A percentile compares a stretch with the other conserved stretches of the same genome.
Conservation (phyloP, 2,329 filamentous ascomycete genomes). For the Epichloe gansuensis region DNA sequence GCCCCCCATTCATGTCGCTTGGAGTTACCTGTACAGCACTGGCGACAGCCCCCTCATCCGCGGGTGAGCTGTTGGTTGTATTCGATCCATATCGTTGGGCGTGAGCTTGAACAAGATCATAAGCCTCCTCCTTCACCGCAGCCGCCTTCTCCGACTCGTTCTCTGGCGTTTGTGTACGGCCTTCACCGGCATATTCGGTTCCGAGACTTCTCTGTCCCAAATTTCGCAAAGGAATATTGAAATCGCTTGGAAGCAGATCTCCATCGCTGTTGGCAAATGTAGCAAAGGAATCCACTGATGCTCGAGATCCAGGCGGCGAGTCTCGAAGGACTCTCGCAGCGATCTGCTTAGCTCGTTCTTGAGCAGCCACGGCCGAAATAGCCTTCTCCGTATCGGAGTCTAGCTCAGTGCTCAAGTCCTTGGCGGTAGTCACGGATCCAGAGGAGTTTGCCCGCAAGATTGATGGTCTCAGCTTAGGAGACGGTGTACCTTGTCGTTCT, state of each 20-base stretch:
- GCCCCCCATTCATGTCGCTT: constrained; percentile 25
- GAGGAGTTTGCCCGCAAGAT: constrained; percentile 30
- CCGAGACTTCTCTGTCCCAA: constrained; percentile 9
- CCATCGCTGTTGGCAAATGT: constrained; percentile 17
- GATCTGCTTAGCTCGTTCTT: constrained; percentile 28
- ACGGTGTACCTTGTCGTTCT: constrained; percentile 6
- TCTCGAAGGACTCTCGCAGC: constrained; percentile 26
- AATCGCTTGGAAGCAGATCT: constrained; percentile 12
- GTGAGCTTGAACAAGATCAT: constrained; percentile 31
- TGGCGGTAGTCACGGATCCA: constrained; percentile 21
- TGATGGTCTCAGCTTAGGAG: constrained; percentile 25
- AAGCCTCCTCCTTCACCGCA: constrained; percentile 22
- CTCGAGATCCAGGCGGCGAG: constrained; percentile 22
- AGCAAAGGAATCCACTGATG: constrained; percentile 26
- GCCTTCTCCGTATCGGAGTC: constrained; percentile 15
- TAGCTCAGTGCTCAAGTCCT: constrained; percentile 15
- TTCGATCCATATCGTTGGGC: constrained; percentile 15
- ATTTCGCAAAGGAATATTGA: constrained; percentile 20
- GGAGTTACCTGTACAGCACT: constrained; percentile 9
- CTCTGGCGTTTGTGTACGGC: constrained; percentile 1
- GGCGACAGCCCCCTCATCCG: constrained; percentile 9
- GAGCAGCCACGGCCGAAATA: constrained; percentile 27
- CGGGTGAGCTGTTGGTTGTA: constrained; percentile 4
- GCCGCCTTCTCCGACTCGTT: neutral
- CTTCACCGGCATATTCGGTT: neutral